Base-by-base conservation (phyloP, 371 early-diverging fungal species). In the Mortierella sp. region DNA sequence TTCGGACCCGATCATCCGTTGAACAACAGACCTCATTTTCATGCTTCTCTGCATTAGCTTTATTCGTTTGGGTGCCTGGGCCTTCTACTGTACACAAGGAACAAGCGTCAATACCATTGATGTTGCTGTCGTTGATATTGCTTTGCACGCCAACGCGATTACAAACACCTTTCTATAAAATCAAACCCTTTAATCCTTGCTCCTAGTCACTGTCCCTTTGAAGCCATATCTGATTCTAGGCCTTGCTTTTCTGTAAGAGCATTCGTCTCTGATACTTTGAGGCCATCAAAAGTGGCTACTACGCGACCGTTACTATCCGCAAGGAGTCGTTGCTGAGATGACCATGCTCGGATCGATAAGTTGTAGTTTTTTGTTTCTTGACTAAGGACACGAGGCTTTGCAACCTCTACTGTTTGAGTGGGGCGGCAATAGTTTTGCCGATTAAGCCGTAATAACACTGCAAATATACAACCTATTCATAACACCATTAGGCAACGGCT, bases 1-100 rank as follows among this genome's bases (percentile, higher is more conserved):
- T 76, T 1, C 96, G 84, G 47, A 96, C 71, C 21, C 83, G 69
- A 22, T 94, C 94, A 16, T 88, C 89, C 1, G 66, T 48, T 40
- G 92, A 90, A 80, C 97, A 97, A 3, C 86, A 84, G 2, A 68
- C 83, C 43, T 87, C 81, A 10, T 63, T 66, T 28, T 55, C 55
- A 1, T 28, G 13, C 28, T 55, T 55, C 15, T 55, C 55, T 55
- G 22, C 21, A 15, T 19, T n/a, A 7, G 47, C 10, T 0, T 47
- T 47, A 13, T 47, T 47, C 33, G 59, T 15, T 28, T 16, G 6
- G 15, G 50, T 61, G 28, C 13, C 63, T 59, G 60, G 3, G 28
- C 24, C 41, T 10, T 36, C 69, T 33, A 45, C n/a, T n/a, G n/a
- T n/a, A n/a, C 10, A 24, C 8, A 13, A 19, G 57, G 19, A 10